Conservation (phyloP, 2,329 filamentous ascomycete species). For the Sporothrix protearum region DNA sequence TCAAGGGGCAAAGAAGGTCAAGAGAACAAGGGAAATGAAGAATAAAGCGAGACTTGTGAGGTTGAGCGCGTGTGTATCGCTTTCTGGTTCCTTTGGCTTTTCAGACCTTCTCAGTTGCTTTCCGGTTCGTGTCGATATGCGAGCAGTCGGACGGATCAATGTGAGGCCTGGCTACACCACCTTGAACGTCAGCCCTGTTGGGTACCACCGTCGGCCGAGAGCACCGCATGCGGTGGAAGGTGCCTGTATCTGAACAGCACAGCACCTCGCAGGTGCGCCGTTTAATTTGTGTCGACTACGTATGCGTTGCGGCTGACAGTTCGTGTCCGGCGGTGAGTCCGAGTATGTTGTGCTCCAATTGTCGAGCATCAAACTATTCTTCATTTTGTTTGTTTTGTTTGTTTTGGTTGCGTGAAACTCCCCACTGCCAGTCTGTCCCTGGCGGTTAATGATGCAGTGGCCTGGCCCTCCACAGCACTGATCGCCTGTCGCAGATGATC, state of each 20-base stretch:
- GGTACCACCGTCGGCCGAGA: neutral
- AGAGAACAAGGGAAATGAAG: neutral
- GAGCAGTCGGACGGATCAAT: neutral
- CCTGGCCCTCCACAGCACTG: neutral
- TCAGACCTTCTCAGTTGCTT: too few species aligned
- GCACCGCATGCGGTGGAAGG: neutral
- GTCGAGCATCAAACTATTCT: neutral
- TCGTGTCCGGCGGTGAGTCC: neutral
- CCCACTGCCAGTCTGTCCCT: neutral
- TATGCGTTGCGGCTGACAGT: neutral
- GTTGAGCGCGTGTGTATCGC: too few species aligned
- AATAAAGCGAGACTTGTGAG: neutral
- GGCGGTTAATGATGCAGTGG: slow-evolving; percentile 2
- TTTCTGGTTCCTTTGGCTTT: neutral
- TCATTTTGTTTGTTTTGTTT: neutral
- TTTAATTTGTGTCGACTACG: neutral
- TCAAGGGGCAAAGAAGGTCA: neutral
- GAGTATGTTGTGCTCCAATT: neutral
- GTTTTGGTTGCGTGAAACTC: neutral
- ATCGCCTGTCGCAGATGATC: slow-evolving; percentile 16
- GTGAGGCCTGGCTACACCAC: neutral
- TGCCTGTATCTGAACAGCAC: neutral
- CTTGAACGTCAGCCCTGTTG: slow-evolving; percentile 4
- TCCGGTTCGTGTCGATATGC: neutral
- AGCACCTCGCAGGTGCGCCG: neutral